These are phyloP conservation scores for Xylariomycetidae sp. DNA, from an alignment of 2,329 filamentous ascomycete species.

Conservation along the genomic window DNA sequence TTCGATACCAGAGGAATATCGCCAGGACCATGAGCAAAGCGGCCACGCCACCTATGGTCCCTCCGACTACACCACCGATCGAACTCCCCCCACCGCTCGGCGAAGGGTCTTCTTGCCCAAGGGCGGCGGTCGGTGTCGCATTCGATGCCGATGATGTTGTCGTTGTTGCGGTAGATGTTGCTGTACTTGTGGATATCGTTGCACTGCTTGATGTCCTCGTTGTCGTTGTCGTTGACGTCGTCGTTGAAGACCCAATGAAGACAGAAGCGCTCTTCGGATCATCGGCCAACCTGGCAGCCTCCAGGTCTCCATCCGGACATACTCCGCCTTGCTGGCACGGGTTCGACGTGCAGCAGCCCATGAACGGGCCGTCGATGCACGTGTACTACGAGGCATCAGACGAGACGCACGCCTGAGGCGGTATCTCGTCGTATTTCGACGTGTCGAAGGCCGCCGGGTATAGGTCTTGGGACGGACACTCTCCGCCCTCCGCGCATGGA, in stretches of 20 bases:
- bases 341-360: constrained; percentile 19
- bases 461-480: constrained; percentile 8
- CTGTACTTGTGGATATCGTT: constrained; percentile 3
- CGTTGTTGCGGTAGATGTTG: constrained; percentile 2
- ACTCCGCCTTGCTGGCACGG: constrained; percentile 8
- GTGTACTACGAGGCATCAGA: constrained; percentile 13
- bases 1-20: constrained; percentile 8
- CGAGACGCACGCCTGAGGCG: constrained; percentile 8
- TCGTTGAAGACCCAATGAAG: constrained; percentile 8
- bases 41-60: constrained; percentile 7
- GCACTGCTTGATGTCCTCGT: constrained; percentile 2
- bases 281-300: constrained; percentile 7
- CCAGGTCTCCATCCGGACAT: constrained; percentile 8
- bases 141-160: constrained; percentile 1
- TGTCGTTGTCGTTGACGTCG: constrained; percentile 1
- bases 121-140: too few relatives aligned
- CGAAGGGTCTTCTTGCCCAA: too few relatives aligned
- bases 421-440: constrained; percentile 8
- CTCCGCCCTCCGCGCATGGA: constrained; percentile 11
- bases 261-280: constrained; percentile 3
- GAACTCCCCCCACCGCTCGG: too few relatives aligned
- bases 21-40: constrained; percentile 6
- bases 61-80: constrained; percentile 10
- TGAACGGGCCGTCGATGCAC: constrained; percentile 14
- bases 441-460: constrained; percentile 10